Percentiles rank a stretch among this genome's conserved stretches.
Conservation (phyloP, 345 rosid species). For the Crucihimalaya himalaica region DNA sequence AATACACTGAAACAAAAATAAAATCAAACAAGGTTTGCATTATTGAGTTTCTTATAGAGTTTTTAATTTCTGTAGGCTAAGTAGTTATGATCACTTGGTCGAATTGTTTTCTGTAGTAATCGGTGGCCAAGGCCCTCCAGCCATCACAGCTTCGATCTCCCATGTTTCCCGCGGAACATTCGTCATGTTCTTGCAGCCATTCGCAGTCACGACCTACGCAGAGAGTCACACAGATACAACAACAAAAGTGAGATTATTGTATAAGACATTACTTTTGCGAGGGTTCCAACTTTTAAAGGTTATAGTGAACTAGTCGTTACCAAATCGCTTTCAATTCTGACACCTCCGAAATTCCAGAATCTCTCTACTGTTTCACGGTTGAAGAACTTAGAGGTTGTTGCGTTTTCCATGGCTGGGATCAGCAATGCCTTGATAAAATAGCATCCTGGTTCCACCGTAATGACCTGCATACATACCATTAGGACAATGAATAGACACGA, state of each 20-base stretch:
- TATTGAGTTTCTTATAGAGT: conserved; percentile 7
- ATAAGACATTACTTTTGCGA: neutral
- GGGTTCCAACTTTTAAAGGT: neutral
- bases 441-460: conserved; percentile 97
- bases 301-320: conserved; percentile 40
- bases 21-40: neutral
- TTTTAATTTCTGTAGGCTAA: neutral
- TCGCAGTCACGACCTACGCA: conserved; percentile 57
- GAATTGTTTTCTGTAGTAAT: conserved; percentile 8
- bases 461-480: conserved; percentile 54
- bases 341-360: conserved; percentile 82
- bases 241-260: neutral
- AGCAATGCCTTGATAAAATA: conserved; percentile 83
- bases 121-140: conserved; percentile 73
- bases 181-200: conserved; percentile 82
- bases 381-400: conserved; percentile 65
- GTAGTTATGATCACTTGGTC: conserved; percentile 28
- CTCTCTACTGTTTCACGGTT: conserved; percentile 52
- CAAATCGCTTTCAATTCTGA: conserved; percentile 95
- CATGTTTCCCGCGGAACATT: conserved; percentile 61
- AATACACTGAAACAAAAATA: neutral
- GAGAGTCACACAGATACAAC: neutral
- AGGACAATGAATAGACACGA: neutral
- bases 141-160: conserved; percentile 94
- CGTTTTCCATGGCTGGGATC: conserved; percentile 63